phyloP scores from a whole-genome alignment of 2,329 filamentous ascomycete genomes.

The Cercospora zeina region DNA sequence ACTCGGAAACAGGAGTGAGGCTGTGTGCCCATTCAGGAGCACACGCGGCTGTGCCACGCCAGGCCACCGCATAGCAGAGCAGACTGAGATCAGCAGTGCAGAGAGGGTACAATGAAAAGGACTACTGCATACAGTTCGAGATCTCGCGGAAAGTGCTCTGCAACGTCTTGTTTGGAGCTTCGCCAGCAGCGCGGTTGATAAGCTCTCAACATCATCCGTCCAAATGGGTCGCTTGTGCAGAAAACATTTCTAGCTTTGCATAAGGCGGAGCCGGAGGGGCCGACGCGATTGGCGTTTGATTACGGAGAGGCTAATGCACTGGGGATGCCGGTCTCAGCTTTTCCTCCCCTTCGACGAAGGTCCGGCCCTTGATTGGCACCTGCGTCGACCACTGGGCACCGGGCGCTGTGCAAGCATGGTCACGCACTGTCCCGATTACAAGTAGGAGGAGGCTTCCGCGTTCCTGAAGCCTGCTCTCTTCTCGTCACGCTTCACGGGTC shows the following conservation, averaged over 20 bases:
- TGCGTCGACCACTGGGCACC: slow-evolving; percentile 15
- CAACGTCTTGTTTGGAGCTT: not conserved
- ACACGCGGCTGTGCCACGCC: slow-evolving; percentile 1
- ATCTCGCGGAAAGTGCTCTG: not conserved
- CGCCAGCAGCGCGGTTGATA: slow-evolving; percentile 9
- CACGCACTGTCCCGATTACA: slow-evolving; percentile 15
- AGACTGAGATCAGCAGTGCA: not conserved
- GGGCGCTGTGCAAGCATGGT: slow-evolving; percentile 13
- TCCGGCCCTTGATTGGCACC: slow-evolving; percentile 22
- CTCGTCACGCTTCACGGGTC: slow-evolving; percentile 32
- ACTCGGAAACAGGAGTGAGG: slow-evolving; percentile 23
- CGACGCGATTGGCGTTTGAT: slow-evolving; percentile 24
- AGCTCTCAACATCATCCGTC: slow-evolving; percentile 13
- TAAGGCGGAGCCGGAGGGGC: slow-evolving; percentile 20
- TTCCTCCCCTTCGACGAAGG: slow-evolving; percentile 13
- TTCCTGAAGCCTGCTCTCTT: slow-evolving; percentile 14
- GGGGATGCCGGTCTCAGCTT: slow-evolving; percentile 16
- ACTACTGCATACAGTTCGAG: not conserved
- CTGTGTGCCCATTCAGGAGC: slow-evolving; percentile 9
- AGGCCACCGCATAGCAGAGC: not conserved
- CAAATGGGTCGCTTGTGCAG: slow-evolving; percentile 18
- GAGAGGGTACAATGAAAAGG: not conserved
- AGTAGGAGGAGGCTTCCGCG: slow-evolving; percentile 22
- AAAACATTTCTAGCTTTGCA: slow-evolving; percentile 21
- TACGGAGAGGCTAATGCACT: slow-evolving; percentile 15